These are phyloP conservation scores for Metrosideros polymorpha DNA, from an alignment of 441 rosid species.

Conservation along the genomic window DNA sequence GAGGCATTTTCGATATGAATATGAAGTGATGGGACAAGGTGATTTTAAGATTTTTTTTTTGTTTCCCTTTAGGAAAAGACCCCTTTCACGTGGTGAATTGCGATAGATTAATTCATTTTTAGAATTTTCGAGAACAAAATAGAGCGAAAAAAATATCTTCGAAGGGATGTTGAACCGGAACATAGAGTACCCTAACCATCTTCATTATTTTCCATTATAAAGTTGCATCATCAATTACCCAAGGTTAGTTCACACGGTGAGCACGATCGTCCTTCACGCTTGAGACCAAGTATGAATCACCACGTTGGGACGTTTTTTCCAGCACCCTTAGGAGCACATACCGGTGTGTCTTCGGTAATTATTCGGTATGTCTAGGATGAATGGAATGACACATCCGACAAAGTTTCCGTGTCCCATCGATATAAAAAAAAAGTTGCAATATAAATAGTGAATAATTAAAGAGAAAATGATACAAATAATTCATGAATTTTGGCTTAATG, in stretches of 20 bases:
- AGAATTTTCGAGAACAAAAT: background rate
- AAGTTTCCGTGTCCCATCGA: accelerated
- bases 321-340: too few species aligned
- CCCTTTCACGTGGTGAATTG: accelerated
- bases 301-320: too few species aligned
- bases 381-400: too few species aligned
- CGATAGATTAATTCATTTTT: background rate
- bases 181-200: background rate
- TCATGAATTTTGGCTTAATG: too few species aligned
- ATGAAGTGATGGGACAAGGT: accelerated
- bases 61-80: background rate
- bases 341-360: too few species aligned
- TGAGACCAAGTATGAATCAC: background rate
- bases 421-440: too few species aligned
- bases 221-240: background rate
- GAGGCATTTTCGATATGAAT: background rate
- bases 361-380: too few species aligned
- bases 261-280: accelerated
- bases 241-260: background rate
- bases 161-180: background rate
- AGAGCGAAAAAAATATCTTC: background rate
- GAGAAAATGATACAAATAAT: too few species aligned
- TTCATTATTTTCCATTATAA: background rate
- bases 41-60: background rate
- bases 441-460: too few species aligned